Evolutionary conservation across 2,329 filamentous ascomycete species (phyloP).

Genomic region (Botrytis fabae): DNA sequence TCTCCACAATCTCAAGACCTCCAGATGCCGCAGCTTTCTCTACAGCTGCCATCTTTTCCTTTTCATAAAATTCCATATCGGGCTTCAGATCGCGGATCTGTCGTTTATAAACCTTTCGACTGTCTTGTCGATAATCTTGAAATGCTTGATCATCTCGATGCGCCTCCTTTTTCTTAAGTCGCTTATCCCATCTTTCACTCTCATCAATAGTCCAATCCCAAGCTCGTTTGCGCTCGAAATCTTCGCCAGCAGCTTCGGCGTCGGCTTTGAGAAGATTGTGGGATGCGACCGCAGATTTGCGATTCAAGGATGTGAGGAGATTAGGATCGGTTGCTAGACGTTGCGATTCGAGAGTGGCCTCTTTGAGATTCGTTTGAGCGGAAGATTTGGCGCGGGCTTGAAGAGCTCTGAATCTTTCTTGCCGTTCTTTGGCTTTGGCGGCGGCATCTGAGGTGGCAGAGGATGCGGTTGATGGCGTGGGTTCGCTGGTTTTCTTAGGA

Average conservation of each 20-base stretch:
- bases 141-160: constrained; percentile 86
- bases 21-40: constrained; percentile 82
- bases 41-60: constrained; percentile 80
- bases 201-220: constrained; percentile 99
- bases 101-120: constrained; percentile 89
- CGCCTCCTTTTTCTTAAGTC: constrained; percentile 79
- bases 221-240: constrained; percentile 95
- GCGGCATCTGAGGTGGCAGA: constrained; percentile 39
- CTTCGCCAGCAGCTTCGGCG: constrained; percentile 78
- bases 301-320: constrained; percentile 74
- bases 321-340: constrained; percentile 75
- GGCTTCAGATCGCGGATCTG: constrained; percentile 77
- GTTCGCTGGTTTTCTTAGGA: background rate
- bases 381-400: constrained; percentile 77
- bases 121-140: constrained; percentile 83
- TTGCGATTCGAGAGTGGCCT: constrained; percentile 80
- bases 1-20: constrained; percentile 90
- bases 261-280: constrained; percentile 95
- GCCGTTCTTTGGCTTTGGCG: constrained; percentile 61
- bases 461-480: constrained; percentile 9
- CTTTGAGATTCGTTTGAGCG: constrained; percentile 74
- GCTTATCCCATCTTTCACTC: constrained; percentile 89
- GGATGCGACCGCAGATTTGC: constrained; percentile 82
- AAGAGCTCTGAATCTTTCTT: constrained; percentile 83
- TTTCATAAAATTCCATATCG: constrained; percentile 81